Base-by-base conservation (phyloP, 164 flowering plant genomes). In the Nelumbo lutea region DNA sequence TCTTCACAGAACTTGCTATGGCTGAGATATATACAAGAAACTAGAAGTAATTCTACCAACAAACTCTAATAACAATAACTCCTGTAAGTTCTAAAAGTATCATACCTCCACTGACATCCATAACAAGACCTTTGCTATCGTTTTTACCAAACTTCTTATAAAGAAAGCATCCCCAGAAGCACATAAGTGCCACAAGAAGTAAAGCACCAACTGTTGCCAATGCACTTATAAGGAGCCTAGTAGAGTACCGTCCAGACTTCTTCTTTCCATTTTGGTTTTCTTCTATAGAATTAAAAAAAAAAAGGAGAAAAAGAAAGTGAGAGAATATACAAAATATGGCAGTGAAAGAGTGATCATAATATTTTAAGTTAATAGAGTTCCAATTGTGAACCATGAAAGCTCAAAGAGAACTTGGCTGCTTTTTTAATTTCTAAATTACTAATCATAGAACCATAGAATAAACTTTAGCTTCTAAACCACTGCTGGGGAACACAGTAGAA, bases 91-190 rank as follows among this genome's bases (percentile, higher is more conserved):
- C 45, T 56, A 40, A 60, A 59, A 41, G 59, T 60, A 62, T n/a
- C 42, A 59, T 73, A 93, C 97, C 97, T 91, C 90, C 93, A 73
- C 89, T 72, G 56, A 90, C 92, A 80, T 90, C 92, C 81, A 88
- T 83, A 13, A 86, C 96, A 76, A 89, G 87, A 65, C 88, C 77
- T 73, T 70, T 83, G 51, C 72, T 73, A 61, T 89, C 91, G 75
- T 72, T 82, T 86, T 88, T 95, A 61, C 96, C 94, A 78, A 90
- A 83, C 72, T 85, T 91, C 75, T 95, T 95, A 66, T 91, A 91
- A 27, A 95, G 83, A 82, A 86, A 89, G 80, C 98, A 95, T 48
- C 98, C 98, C 97, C 98, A 95, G 75, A 89, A 91, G 77, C 98
- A 95, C 97, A 95, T 91, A 27, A 91, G 86, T 61, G 98, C 98